phyloP scores from a whole-genome alignment of 1,284 basidiomycete genomes.

The Clitocybe nebularis region DNA sequence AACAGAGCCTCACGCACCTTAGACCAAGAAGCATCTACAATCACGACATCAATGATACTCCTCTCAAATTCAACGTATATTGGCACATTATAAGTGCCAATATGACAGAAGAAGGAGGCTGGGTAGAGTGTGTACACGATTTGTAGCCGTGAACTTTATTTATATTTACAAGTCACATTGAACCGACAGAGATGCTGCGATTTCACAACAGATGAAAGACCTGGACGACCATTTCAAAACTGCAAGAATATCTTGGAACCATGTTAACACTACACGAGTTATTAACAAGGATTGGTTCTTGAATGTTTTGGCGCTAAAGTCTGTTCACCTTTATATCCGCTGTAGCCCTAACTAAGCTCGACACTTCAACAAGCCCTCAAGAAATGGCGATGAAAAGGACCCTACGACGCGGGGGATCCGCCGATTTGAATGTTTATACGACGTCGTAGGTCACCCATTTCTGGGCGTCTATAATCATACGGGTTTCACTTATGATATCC shows the following conservation, averaged over 20 bases:
- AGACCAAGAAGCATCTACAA: no score
- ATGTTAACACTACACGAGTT: constrained; percentile 32
- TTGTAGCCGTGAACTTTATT: not conserved
- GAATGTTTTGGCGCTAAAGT: no score
- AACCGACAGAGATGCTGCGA: constrained; percentile 24
- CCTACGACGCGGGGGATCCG: constrained; percentile 22
- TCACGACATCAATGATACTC: no score
- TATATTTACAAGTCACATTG: not conserved
- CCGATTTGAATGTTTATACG: constrained; percentile 16
- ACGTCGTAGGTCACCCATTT: not conserved
- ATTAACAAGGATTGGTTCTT: constrained; percentile 36
- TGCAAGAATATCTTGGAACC: constrained; percentile 27
- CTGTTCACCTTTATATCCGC: no score
- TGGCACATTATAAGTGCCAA: constrained; percentile 32
- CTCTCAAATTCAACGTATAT: constrained; percentile 32
- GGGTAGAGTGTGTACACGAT: constrained; percentile 22
- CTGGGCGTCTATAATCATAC: not conserved
- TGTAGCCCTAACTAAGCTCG: no score
- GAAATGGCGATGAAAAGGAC: constrained; percentile 50
- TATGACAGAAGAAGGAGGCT: constrained; percentile 28
- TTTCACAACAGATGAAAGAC: constrained; percentile 28
- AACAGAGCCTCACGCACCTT: no score
- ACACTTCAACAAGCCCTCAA: constrained; percentile 24
- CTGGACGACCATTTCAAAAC: constrained; percentile 30
- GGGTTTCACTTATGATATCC: not conserved